Evolutionary conservation across 441 rosid genomes (phyloP).

Genomic region (Adansonia madagascariensis): DNA sequence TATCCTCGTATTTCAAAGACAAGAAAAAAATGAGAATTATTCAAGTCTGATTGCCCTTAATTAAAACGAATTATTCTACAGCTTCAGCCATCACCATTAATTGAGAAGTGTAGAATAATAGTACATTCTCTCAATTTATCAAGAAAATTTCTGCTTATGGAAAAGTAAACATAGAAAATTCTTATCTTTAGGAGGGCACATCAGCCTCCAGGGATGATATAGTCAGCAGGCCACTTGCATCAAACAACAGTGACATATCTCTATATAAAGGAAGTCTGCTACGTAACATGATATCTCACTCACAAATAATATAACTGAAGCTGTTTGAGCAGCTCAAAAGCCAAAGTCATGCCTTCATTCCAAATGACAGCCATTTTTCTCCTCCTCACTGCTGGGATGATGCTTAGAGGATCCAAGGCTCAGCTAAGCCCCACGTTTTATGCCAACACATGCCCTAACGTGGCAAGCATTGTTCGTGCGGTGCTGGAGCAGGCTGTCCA

Average conservation of each 20-base stretch:
- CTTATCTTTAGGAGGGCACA: not conserved
- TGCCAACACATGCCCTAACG: constrained; percentile 33
- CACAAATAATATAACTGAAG: not conserved
- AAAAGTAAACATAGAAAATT: not conserved
- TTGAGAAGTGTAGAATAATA: too few species aligned
- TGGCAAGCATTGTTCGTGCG: constrained; percentile 26
- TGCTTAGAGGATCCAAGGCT: constrained; percentile 34
- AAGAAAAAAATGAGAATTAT: too few species aligned
- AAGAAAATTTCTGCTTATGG: not conserved
- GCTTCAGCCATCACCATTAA: too few species aligned
- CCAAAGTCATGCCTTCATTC: constrained; percentile 4
- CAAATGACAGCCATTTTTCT: not conserved
- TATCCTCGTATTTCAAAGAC: too few species aligned
- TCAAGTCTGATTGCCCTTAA: too few species aligned
- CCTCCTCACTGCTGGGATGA: constrained; percentile 24
- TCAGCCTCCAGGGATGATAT: not conserved
- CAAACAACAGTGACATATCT: not conserved
- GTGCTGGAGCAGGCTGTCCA: constrained; percentile 32
- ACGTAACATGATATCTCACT: not conserved
- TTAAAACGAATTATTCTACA: too few species aligned
- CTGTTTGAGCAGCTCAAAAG: not conserved
- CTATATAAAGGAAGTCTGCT: not conserved
- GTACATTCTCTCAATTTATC: not conserved
- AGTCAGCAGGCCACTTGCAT: not conserved
- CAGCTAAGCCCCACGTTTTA: constrained; percentile 35